phyloP scores from a whole-genome alignment of 305 asterid genomes.

The Fraxinus sp. region DNA sequence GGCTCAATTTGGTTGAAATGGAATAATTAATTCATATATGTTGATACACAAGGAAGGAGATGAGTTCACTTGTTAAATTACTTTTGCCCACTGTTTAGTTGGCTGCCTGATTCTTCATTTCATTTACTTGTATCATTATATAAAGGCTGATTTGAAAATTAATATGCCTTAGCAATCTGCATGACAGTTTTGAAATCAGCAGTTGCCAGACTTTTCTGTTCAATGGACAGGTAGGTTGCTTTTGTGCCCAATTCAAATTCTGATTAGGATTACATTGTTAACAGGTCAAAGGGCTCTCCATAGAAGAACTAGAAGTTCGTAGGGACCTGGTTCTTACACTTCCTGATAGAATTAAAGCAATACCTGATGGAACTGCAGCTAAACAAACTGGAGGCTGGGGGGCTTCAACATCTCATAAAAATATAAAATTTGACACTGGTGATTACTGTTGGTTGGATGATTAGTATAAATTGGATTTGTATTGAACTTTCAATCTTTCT shows the following conservation, averaged over 20 bases:
- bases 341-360: constrained; percentile 62
- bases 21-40: background rate
- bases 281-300: constrained; percentile 69
- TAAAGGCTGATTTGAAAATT: background rate
- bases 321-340: constrained; percentile 63
- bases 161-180: background rate
- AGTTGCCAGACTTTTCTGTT: background rate
- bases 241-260: constrained; percentile 1
- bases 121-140: background rate
- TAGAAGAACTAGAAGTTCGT: constrained; percentile 67
- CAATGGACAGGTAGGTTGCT: background rate
- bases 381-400: constrained; percentile 47
- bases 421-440: constrained; percentile 71
- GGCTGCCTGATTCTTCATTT: background rate
- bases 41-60: background rate
- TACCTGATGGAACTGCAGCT: constrained; percentile 51
- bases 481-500: background rate
- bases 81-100: background rate
- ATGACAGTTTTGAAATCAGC: background rate
- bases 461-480: background rate
- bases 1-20: background rate
- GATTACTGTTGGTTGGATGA: background rate
- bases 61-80: background rate
- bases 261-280: constrained; percentile 15
- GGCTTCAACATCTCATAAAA: constrained; percentile 52